Evolutionary conservation across 139 green algal genomes (phyloP).

Genomic region (Raphidocelis subcapitata): DNA sequence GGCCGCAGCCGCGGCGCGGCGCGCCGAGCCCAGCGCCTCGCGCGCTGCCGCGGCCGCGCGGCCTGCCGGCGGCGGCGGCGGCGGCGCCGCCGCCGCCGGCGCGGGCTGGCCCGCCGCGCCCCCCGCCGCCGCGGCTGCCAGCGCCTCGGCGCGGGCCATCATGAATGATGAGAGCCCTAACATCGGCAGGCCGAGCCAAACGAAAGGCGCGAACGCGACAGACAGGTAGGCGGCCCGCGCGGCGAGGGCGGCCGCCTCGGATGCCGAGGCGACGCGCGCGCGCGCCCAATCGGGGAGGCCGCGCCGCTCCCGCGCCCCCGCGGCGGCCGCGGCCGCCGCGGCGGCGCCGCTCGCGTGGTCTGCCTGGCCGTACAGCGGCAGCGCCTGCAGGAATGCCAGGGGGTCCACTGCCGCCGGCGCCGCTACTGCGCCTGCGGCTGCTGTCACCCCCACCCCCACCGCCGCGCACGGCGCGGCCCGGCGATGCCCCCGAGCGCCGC

Average conservation of each 20-base stretch:
- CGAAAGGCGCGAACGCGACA: slow-evolving; percentile 64
- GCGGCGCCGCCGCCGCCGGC: neutral
- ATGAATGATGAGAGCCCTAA: slow-evolving; percentile 44
- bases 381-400: slow-evolving; percentile 24
- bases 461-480: neutral
- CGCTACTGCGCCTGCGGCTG: neutral
- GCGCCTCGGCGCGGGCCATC: neutral
- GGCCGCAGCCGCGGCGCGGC: neutral
- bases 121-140: neutral
- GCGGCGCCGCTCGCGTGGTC: slow-evolving; percentile 46
- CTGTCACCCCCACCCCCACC: neutral
- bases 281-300: neutral
- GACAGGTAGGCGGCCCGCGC: slow-evolving; percentile 51
- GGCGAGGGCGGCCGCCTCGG: slow-evolving; percentile 31
- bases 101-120: neutral
- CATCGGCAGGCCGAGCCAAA: slow-evolving; percentile 53
- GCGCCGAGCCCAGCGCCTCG: neutral
- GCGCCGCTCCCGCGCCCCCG: neutral
- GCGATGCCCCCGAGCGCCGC: neutral
- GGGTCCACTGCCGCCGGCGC: slow-evolving; percentile 8
- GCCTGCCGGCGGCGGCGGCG: neutral
- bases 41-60: too few relatives aligned
- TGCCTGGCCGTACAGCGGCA: slow-evolving; percentile 58
- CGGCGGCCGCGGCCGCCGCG: neutral
- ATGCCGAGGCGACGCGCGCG: neutral